A percentile compares a stretch with the other conserved stretches of the same genome.
phyloP scores from a whole-genome alignment of 2,329 filamentous ascomycete genomes.

The Fusarium austroafricanum region DNA sequence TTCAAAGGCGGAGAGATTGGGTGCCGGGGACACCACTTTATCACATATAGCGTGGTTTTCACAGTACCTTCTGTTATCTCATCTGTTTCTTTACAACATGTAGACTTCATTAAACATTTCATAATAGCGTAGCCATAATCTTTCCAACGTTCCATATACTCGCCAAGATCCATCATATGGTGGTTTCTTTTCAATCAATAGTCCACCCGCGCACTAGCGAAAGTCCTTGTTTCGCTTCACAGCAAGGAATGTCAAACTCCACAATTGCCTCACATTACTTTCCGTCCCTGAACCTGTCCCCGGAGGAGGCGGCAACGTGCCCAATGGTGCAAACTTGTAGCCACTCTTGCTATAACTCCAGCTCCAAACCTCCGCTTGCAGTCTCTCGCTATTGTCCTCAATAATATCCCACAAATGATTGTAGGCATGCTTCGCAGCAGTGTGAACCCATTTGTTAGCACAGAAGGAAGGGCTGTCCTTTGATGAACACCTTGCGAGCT shows the following conservation, averaged over 20 bases:
- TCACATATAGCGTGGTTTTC: background rate
- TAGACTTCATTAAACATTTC: too few species aligned
- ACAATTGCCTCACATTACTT: conserved; percentile 37
- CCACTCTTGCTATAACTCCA: conserved; percentile 61
- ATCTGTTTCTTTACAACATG: too few species aligned
- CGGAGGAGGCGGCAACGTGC: conserved; percentile 31
- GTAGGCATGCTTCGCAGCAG: conserved; percentile 62
- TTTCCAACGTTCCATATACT: too few species aligned
- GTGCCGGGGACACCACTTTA: background rate
- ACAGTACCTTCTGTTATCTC: too few species aligned
- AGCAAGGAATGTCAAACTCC: conserved; percentile 37
- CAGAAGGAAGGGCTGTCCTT: conserved; percentile 61
- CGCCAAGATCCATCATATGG: too few species aligned
- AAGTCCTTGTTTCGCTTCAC: conserved; percentile 20
- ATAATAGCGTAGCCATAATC: too few species aligned
- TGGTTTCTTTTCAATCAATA: too few species aligned
- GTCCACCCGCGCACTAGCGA: background rate
- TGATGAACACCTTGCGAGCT: conserved; percentile 63
- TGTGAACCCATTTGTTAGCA: conserved; percentile 56
- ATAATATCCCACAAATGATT: conserved; percentile 71
- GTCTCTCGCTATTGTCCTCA: conserved; percentile 61
- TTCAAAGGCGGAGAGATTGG: conserved; percentile 12
- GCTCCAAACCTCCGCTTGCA: conserved; percentile 72
- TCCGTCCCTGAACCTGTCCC: conserved; percentile 26
- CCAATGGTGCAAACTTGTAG: conserved; percentile 41